phyloP scores from a whole-genome alignment of 2,329 filamentous ascomycete genomes.

The Fusarium sp. region DNA sequence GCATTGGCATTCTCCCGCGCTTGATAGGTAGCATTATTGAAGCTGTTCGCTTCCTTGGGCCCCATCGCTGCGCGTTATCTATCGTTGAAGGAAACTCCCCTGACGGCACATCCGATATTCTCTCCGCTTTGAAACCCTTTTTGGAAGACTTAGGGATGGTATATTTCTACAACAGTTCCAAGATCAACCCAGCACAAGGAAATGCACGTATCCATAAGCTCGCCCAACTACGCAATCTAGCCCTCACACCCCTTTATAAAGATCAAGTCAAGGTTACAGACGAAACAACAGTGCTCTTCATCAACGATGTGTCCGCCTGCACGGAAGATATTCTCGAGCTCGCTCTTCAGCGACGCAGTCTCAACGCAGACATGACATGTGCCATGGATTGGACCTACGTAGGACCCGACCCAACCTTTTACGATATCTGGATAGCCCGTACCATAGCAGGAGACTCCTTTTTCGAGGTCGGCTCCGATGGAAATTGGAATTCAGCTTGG shows the following conservation, averaged over 20 bases:
- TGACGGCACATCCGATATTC: slow-evolving; percentile 63
- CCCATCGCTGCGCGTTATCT: slow-evolving; percentile 60
- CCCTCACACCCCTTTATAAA: slow-evolving; percentile 56
- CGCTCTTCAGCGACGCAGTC: slow-evolving; percentile 55
- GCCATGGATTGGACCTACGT: slow-evolving; percentile 66
- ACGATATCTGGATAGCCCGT: slow-evolving; percentile 66
- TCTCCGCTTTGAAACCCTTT: slow-evolving; percentile 51
- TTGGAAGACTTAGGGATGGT: slow-evolving; percentile 50
- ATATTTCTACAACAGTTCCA: slow-evolving; percentile 55
- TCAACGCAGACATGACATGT: slow-evolving; percentile 65
- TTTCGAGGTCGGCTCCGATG: slow-evolving; percentile 61
- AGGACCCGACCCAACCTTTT: slow-evolving; percentile 58
- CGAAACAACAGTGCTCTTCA: slow-evolving; percentile 58
- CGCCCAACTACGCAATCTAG: slow-evolving; percentile 62
- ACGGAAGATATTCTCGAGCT: slow-evolving; percentile 67
- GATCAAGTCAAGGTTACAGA: slow-evolving; percentile 37
- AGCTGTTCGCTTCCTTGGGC: slow-evolving; percentile 59
- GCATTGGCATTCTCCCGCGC: slow-evolving; percentile 56
- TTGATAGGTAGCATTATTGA: slow-evolving; percentile 63
- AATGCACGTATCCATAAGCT: slow-evolving; percentile 57
- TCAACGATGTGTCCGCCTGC: slow-evolving; percentile 64
- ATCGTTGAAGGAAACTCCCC: slow-evolving; percentile 65
- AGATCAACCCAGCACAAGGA: slow-evolving; percentile 53
- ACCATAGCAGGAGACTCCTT: slow-evolving; percentile 63
- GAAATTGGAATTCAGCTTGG: slow-evolving; percentile 58